Percentiles rank a stretch among this genome's conserved stretches.
Conservation (phyloP, 352 stramenopile species). For the Phytopythium sindhum region DNA sequence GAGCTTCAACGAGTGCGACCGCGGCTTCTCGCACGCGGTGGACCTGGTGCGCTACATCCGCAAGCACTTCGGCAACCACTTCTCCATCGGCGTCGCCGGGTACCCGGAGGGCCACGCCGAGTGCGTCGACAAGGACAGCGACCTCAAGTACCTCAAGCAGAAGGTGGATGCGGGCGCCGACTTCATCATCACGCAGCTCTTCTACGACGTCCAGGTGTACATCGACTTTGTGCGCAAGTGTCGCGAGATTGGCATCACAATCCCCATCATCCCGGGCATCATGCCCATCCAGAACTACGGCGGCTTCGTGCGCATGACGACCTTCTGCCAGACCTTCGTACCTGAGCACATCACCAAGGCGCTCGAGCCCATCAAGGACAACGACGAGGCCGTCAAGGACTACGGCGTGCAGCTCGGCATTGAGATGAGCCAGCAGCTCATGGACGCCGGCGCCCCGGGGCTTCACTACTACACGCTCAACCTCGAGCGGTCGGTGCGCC, state of each 20-base stretch:
- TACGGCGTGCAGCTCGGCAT: conserved; percentile 95
- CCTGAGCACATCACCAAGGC: conserved; percentile 76
- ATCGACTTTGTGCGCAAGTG: conserved; percentile 92
- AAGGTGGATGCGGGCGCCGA: conserved; percentile 97
- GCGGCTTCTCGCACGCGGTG: conserved; percentile 92
- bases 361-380: conserved; percentile 94
- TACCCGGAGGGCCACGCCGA: conserved; percentile 98
- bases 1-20: conserved; percentile 90
- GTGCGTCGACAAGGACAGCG: conserved; percentile 79
- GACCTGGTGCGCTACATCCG: conserved; percentile 98
- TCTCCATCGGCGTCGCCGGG: conserved; percentile 96
- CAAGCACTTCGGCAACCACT: conserved; percentile 92
- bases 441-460: conserved; percentile 83
- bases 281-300: conserved; percentile 99
- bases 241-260: conserved; percentile 87
- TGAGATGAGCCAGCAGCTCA: conserved; percentile 92
- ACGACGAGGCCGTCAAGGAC: conserved; percentile 95
- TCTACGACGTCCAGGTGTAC: conserved; percentile 97
- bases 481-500: conserved; percentile 86
- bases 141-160: conserved; percentile 97
- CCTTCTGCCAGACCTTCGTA: conserved; percentile 96
- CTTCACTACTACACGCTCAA: conserved; percentile 96
- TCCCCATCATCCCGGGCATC: conserved; percentile 97
- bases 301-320: conserved; percentile 98
- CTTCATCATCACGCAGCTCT: conserved; percentile 99